Percentiles rank a stretch among this genome's conserved stretches.
Evolutionary conservation across 345 rosid species (phyloP).

Genomic region (Moricandia arvensis): DNA sequence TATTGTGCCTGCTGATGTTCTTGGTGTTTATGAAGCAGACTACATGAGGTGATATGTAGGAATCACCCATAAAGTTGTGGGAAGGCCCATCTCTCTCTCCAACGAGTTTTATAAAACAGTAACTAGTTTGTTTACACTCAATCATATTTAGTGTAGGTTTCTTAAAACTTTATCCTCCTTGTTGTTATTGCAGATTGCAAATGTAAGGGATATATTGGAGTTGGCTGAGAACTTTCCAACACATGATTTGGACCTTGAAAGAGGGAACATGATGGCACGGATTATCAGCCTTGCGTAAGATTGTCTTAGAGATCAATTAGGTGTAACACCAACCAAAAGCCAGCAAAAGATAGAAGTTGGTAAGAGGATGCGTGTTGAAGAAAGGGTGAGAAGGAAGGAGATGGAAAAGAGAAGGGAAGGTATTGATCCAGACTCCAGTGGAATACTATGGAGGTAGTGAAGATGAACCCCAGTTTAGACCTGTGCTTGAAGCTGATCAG

Average conservation of each 20-base stretch:
- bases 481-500: no score
- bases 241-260: no score
- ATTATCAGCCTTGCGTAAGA: slow-evolving; percentile 75
- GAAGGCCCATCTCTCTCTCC: slow-evolving; percentile 81
- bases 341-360: slow-evolving; percentile 52
- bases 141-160: no score
- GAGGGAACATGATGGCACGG: slow-evolving; percentile 59
- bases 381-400: no score
- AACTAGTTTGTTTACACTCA: slow-evolving; percentile 31
- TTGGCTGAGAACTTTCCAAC: no score
- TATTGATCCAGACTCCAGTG: no score
- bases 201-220: slow-evolving; percentile 82
- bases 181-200: slow-evolving; percentile 73
- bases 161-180: neutral
- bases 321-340: slow-evolving; percentile 40
- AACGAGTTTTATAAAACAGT: slow-evolving; percentile 81
- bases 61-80: slow-evolving; percentile 79
- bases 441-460: no score
- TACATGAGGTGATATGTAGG: slow-evolving; percentile 77
- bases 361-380: slow-evolving; percentile 63
- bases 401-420: no score
- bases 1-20: slow-evolving; percentile 63
- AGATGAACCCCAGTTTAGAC: no score
- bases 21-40: slow-evolving; percentile 61
- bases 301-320: slow-evolving; percentile 77